Percentiles rank a stretch among this genome's conserved stretches.
Evolutionary conservation across 2,329 filamentous ascomycete species (phyloP).

Genomic region (Zelopaecilomyces penicillatus): DNA sequence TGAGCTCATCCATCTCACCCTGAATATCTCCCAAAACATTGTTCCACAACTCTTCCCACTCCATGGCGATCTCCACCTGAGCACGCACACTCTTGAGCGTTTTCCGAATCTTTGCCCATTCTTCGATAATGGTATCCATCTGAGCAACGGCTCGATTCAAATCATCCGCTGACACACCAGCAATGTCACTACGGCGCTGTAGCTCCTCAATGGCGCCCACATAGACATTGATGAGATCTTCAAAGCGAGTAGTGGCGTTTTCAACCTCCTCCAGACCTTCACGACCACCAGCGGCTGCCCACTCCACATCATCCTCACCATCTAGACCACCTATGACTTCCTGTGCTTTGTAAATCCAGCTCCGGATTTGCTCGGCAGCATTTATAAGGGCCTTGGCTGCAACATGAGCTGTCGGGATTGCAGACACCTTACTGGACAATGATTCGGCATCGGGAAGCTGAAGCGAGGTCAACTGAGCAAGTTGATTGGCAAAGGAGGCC

Average conservation of each 20-base stretch:
- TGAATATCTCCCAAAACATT: slow-evolving; percentile 89
- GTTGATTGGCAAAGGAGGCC: slow-evolving; percentile 85
- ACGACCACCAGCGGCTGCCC: slow-evolving; percentile 81
- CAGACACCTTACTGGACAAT: slow-evolving; percentile 72
- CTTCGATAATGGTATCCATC: slow-evolving; percentile 78
- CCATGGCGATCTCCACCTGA: slow-evolving; percentile 95
- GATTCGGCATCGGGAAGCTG: slow-evolving; percentile 79
- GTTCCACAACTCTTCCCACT: slow-evolving; percentile 97
- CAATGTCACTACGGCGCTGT: slow-evolving; percentile 70
- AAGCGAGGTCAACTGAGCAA: slow-evolving; percentile 84
- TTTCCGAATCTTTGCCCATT: slow-evolving; percentile 76
- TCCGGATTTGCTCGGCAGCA: slow-evolving; percentile 83
- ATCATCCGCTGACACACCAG: slow-evolving; percentile 59
- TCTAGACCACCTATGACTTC: slow-evolving; percentile 85
- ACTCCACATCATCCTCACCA: slow-evolving; percentile 94
- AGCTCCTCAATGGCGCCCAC: slow-evolving; percentile 89
- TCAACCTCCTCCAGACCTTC: slow-evolving; percentile 70
- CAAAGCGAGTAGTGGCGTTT: slow-evolving; percentile 72
- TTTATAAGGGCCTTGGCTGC: slow-evolving; percentile 76
- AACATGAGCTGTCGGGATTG: slow-evolving; percentile 76
- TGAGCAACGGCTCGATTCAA: slow-evolving; percentile 69
- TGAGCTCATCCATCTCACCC: slow-evolving; percentile 71
- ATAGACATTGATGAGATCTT: slow-evolving; percentile 84
- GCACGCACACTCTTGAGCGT: slow-evolving; percentile 72
- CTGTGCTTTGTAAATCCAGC: slow-evolving; percentile 88